phyloP scores from a whole-genome alignment of 2,329 filamentous ascomycete genomes.

The Acephala macrosclerotiorum region DNA sequence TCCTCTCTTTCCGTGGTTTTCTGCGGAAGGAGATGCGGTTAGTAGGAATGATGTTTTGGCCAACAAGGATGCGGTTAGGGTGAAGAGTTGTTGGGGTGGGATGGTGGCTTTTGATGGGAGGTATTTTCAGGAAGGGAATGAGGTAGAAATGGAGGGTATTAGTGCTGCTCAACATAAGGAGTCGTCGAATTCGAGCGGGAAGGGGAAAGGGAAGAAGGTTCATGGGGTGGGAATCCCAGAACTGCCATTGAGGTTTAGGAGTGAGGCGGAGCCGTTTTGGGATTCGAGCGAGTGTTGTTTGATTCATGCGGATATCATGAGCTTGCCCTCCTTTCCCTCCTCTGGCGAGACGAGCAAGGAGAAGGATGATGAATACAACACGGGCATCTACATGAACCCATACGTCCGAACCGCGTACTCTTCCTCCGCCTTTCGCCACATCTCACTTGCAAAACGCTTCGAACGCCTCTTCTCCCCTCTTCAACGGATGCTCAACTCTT shows the following conservation, averaged over 20 bases:
- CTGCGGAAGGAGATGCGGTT: conserved; percentile 56
- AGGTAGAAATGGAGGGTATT: background rate
- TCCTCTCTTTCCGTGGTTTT: conserved; percentile 74
- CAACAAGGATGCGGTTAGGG: conserved; percentile 69
- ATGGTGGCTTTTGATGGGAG: conserved; percentile 73
- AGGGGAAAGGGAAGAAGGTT: background rate
- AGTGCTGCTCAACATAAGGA: background rate
- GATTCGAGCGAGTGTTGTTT: conserved; percentile 73
- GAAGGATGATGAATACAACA: conserved; percentile 48
- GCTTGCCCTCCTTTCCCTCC: conserved; percentile 34
- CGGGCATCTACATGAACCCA: conserved; percentile 76
- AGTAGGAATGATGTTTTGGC: conserved; percentile 68
- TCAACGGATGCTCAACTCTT: conserved; percentile 63
- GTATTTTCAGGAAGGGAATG: conserved; percentile 58
- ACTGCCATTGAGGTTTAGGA: conserved; percentile 54
- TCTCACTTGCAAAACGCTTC: conserved; percentile 66
- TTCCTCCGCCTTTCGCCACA: conserved; percentile 61
- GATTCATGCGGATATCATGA: conserved; percentile 56
- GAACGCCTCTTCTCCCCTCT: conserved; percentile 69
- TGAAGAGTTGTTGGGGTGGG: conserved; percentile 79
- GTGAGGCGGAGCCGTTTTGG: conserved; percentile 65
- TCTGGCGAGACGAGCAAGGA: background rate
- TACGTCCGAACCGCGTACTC: conserved; percentile 77
- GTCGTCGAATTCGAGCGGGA: background rate
- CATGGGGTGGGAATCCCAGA: conserved; percentile 17